Evolutionary conservation across 352 stramenopile species (phyloP).

Genomic region (Pythium folliculosum): DNA sequence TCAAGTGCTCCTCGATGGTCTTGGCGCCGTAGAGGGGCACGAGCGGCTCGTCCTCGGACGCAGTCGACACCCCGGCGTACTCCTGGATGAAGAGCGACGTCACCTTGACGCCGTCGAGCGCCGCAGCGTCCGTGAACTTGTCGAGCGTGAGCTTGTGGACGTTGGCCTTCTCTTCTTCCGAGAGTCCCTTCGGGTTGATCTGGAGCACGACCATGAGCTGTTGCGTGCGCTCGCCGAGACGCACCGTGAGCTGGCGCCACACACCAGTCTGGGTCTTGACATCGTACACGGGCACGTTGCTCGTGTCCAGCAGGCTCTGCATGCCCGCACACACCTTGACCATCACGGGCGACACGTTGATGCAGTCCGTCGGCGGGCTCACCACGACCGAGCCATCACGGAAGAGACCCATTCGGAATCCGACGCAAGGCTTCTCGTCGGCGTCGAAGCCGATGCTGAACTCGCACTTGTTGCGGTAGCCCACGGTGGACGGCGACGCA

Average conservation of each 20-base stretch:
- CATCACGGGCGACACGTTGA: conserved; percentile 83
- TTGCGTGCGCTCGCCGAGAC: conserved; percentile 60
- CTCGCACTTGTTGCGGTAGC: conserved; percentile 98
- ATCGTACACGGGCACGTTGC: conserved; percentile 68
- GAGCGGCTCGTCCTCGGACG: conserved; percentile 89
- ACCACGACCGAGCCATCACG: conserved; percentile 75
- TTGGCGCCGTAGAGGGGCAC: conserved; percentile 65
- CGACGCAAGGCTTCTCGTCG: conserved; percentile 75
- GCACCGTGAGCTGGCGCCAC: conserved; percentile 79
- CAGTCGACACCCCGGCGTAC: conserved; percentile 89
- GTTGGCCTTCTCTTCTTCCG: conserved; percentile 34
- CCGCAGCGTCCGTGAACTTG: conserved; percentile 38
- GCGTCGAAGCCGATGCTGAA: conserved; percentile 93
- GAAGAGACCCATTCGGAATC: conserved; percentile 88
- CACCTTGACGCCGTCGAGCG: conserved; percentile 41
- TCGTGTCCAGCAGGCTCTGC: conserved; percentile 60
- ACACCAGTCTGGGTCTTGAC: conserved; percentile 68
- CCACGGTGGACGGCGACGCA: conserved; percentile 77
- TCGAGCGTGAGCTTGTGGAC: conserved; percentile 51
- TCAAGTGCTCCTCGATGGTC: conserved; percentile 82
- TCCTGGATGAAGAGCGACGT: conserved; percentile 94
- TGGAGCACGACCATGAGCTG: conserved; percentile 84
- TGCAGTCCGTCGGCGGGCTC: conserved; percentile 62
- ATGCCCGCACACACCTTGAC: conserved; percentile 73
- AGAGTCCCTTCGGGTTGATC: conserved; percentile 53